These are phyloP conservation scores for Pestalotiopsis sp. DNA, from an alignment of 2,329 filamentous ascomycete genomes.

Conservation along the genomic window DNA sequence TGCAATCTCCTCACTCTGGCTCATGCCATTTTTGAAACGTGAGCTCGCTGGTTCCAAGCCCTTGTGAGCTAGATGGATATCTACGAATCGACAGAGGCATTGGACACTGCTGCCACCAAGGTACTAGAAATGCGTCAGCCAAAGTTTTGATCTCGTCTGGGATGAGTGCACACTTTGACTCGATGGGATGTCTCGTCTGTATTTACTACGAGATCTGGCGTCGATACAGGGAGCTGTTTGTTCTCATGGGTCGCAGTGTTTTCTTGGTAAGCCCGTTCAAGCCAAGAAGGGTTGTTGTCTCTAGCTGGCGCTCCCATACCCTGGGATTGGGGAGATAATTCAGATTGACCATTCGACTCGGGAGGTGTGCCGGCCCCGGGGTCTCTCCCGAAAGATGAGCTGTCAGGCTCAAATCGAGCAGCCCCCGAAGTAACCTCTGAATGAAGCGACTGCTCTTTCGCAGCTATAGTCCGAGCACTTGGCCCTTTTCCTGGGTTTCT, in stretches of 20 bases:
- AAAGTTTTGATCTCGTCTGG: background rate
- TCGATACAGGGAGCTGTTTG: background rate
- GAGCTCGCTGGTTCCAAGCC: constrained; percentile 21
- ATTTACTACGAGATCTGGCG: constrained; percentile 25
- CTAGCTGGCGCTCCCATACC: constrained; percentile 2
- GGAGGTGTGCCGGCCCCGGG: background rate
- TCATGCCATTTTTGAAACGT: constrained; percentile 26
- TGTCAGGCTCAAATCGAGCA: background rate
- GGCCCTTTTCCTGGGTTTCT: constrained; percentile 22
- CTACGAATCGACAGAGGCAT: constrained; percentile 26
- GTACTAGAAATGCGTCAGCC: constrained; percentile 1
- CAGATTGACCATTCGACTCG: background rate
- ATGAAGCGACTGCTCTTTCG: constrained; percentile 15
- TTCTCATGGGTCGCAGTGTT: background rate
- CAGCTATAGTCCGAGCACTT: constrained; percentile 21
- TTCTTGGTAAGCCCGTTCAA: background rate
- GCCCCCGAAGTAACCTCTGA: background rate
- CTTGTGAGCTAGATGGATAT: constrained; percentile 23
- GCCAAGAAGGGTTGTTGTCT: constrained; percentile 12
- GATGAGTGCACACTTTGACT: constrained; percentile 14
- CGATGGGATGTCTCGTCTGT: constrained; percentile 24
- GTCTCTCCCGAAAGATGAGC: background rate
- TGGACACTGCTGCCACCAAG: constrained; percentile 24
- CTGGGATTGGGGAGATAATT: background rate
- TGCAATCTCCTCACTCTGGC: constrained; percentile 24